Percentiles rank a stretch among this genome's conserved stretches.
phyloP scores from a whole-genome alignment of 257 asterid species.

The Solanum ossicruentum region DNA sequence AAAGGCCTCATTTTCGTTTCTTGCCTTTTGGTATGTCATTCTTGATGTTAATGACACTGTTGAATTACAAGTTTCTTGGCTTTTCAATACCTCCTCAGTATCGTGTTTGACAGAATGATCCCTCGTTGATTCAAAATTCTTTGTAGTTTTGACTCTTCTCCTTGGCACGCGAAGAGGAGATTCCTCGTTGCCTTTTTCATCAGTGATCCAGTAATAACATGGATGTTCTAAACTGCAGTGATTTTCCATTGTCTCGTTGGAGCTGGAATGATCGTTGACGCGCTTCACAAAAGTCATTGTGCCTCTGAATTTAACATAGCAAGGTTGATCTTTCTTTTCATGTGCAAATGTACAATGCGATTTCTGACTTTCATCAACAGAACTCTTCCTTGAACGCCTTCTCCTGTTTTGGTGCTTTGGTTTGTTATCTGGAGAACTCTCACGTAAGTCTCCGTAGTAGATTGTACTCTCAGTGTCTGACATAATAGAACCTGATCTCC shows the following conservation, averaged over 20 bases:
- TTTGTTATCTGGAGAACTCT: conserved; percentile 6
- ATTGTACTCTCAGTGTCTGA: conserved; percentile 20
- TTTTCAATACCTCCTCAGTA: background rate
- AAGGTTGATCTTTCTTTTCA: background rate
- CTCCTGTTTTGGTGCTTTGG: conserved; percentile 1
- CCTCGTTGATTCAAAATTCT: background rate
- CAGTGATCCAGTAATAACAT: conserved; percentile 1
- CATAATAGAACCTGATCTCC: conserved; percentile 18
- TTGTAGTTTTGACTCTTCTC: background rate
- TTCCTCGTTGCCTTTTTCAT: background rate
- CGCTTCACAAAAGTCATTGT: background rate
- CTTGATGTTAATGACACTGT: background rate
- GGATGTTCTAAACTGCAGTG: conserved; percentile 13
- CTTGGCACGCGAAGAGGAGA: background rate
- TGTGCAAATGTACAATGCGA: background rate
- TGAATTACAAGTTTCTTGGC: background rate
- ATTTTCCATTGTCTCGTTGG: background rate
- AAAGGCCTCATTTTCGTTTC: background rate
- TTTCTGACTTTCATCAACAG: background rate
- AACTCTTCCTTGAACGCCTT: conserved; percentile 7
- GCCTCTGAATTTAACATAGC: conserved; percentile 1
- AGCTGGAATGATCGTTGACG: background rate
- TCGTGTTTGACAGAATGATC: background rate
- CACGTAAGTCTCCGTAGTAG: conserved; percentile 26
- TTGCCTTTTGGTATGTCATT: background rate